Evolutionary conservation across 2,329 filamentous ascomycete genomes (phyloP).

Genomic region (Pseudocercospora fijiensis): DNA sequence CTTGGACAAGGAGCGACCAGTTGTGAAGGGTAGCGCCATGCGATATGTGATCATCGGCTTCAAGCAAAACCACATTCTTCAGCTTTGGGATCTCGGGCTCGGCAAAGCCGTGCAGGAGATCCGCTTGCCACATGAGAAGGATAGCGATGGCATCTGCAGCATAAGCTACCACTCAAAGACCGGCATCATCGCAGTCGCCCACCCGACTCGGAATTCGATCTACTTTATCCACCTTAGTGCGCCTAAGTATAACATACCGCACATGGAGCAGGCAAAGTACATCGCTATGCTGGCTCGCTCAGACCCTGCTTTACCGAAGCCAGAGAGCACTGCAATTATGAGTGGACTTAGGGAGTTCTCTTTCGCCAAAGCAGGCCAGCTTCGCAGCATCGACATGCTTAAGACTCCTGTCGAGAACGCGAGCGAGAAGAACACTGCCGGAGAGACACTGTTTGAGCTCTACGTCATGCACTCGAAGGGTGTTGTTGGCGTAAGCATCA

Average conservation of each 20-base stretch:
- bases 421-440: constrained; percentile 57
- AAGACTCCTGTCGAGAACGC: constrained; percentile 60
- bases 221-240: constrained; percentile 96
- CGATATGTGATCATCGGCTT: constrained; percentile 96
- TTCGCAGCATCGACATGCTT: constrained; percentile 88
- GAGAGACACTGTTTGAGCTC: constrained; percentile 82
- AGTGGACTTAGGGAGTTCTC: constrained; percentile 96
- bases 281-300: constrained; percentile 73
- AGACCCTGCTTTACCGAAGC: constrained; percentile 71
- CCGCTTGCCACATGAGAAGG: constrained; percentile 75
- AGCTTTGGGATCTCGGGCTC: constrained; percentile 95
- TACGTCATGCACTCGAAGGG: constrained; percentile 98
- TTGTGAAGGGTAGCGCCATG: constrained; percentile 82
- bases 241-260: constrained; percentile 79
- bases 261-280: constrained; percentile 83
- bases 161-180: constrained; percentile 90
- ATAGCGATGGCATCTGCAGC: constrained; percentile 96
- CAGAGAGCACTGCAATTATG: constrained; percentile 94
- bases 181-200: constrained; percentile 90
- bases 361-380: constrained; percentile 77
- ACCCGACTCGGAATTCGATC: constrained; percentile 94
- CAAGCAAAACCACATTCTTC: constrained; percentile 98
- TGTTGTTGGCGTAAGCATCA: constrained; percentile 84
- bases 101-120: constrained; percentile 96
- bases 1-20: constrained; percentile 92